Evolutionary conservation across 2,329 filamentous ascomycete species (phyloP), one percentile per base, ranked within the genome.

Genomic region (Bisporella sp.): DNA sequence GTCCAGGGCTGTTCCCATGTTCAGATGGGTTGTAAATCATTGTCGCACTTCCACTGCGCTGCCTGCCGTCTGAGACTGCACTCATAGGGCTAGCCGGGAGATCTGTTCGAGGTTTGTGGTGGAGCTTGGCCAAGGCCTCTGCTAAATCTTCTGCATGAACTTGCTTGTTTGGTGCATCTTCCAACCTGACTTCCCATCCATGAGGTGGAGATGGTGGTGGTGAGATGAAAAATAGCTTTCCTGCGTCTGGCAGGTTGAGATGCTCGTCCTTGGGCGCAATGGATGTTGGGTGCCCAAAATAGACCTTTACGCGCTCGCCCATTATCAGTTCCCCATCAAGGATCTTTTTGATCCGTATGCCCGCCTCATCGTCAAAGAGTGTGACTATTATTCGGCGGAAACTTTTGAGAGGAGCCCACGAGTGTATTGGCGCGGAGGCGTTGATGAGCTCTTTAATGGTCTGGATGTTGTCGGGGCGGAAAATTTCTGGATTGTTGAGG

Each of bases 311-410:
- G 49, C 76, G 74, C 66, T 84, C 75, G 60, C 86, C 87, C 70
- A 91, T 78, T 57, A 92, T 75, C 29, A 73, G 72, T 69, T 90
- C 84, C 60, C 84, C 83, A 62, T 93, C 87, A 69, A 89, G 87
- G 49, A 84, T 74, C 58, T 81, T 73, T 56, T 86, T 83, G 50
- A 92, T 85, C 50, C 75, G 73, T 60, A 88, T 81, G 50, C 88
- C 87, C 48, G 84, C 79, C 48, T 83, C 78, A 61, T 78, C 74
- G 54, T 82, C 80, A 68, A 78, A 84, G 74, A 93, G 92, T 59
- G 86, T 89, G 54, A 87, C 81, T 59, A 92, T 76, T 62, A 93
- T 89, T 66, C 88, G 84, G 57, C 84, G 81, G 75, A 93, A 89
- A 5, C 85, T 90, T 67, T 88, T 89, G 55, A 93, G 78, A 0